phyloP scores from a whole-genome alignment of 2,329 filamentous ascomycete species.

The Amauroascus niger region DNA sequence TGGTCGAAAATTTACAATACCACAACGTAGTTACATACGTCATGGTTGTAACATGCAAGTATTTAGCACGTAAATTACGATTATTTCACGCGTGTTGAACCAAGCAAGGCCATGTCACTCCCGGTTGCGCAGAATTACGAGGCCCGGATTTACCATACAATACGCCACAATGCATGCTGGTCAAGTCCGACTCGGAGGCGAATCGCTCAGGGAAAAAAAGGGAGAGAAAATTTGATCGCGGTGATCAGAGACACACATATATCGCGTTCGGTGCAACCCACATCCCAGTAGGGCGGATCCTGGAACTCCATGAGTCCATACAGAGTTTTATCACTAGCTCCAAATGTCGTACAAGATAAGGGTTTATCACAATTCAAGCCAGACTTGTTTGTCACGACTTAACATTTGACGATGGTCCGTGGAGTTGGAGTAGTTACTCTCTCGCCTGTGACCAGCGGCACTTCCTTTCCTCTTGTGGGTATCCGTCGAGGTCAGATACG shows the following conservation, averaged over 20 bases:
- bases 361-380: neutral
- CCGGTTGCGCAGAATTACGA: neutral
- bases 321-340: neutral
- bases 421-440: too few relatives aligned
- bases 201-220: neutral
- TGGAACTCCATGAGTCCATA: neutral
- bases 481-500: neutral
- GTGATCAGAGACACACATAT: conserved; percentile 1
- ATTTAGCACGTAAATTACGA: neutral
- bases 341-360: neutral
- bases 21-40: conserved; percentile 5
- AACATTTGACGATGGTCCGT: neutral
- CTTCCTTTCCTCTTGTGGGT: too few relatives aligned
- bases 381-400: neutral
- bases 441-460: too few relatives aligned
- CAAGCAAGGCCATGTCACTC: neutral
- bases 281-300: conserved; percentile 9
- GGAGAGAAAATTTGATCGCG: neutral
- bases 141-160: neutral
- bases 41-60: neutral
- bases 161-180: neutral
- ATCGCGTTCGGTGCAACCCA: conserved; percentile 5
- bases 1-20: conserved; percentile 1
- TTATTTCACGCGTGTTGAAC: neutral
- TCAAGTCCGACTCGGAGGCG: conserved; percentile 4